These are phyloP conservation scores for Gonapodya prolifera DNA, from an alignment of 192 early-diverging fungal species.

Conservation along the genomic window DNA sequence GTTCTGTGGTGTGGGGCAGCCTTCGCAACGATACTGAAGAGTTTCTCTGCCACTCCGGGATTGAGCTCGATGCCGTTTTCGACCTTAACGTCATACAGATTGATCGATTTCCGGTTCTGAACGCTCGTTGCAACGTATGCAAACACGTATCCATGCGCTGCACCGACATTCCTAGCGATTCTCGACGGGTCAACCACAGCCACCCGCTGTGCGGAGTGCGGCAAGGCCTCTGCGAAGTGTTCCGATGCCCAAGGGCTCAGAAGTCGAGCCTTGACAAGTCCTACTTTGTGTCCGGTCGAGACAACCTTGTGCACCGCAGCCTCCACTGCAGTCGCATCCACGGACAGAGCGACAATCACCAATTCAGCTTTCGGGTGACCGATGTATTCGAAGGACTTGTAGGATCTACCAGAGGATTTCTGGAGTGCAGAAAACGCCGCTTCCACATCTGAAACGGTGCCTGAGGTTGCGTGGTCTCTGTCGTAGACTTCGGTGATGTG, in stretches of 20 bases:
- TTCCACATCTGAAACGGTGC: not conserved
- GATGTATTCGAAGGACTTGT: slow-evolving; percentile 71
- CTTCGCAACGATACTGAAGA: slow-evolving; percentile 1
- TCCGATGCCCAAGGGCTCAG: slow-evolving; percentile 74
- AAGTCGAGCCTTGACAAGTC: slow-evolving; percentile 63
- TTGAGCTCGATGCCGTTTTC: not conserved
- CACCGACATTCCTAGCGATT: slow-evolving; percentile 1
- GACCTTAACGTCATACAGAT: not conserved
- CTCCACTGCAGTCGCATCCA: slow-evolving; percentile 33
- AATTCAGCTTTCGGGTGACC: slow-evolving; percentile 58
- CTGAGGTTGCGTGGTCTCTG: slow-evolving; percentile 26
- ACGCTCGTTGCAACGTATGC: not conserved
- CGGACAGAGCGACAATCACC: slow-evolving; percentile 68
- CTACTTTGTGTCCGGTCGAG: slow-evolving; percentile 29
- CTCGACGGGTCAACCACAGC: slow-evolving; percentile 59
- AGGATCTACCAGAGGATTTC: slow-evolving; percentile 37
- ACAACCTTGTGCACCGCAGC: slow-evolving; percentile 30
- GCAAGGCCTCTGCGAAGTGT: slow-evolving; percentile 56
- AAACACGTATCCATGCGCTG: slow-evolving; percentile 1
- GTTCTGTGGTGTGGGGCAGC: slow-evolving; percentile 7
- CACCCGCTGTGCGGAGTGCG: slow-evolving; percentile 50
- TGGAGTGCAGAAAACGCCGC: slow-evolving; percentile 22
- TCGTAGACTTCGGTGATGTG: slow-evolving; percentile 22
- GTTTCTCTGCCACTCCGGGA: slow-evolving; percentile 8
- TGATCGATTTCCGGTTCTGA: not conserved